These are phyloP conservation scores for Torulaspora gathmanii DNA, from an alignment of 805 yeast genomes.

Conservation along the genomic window DNA sequence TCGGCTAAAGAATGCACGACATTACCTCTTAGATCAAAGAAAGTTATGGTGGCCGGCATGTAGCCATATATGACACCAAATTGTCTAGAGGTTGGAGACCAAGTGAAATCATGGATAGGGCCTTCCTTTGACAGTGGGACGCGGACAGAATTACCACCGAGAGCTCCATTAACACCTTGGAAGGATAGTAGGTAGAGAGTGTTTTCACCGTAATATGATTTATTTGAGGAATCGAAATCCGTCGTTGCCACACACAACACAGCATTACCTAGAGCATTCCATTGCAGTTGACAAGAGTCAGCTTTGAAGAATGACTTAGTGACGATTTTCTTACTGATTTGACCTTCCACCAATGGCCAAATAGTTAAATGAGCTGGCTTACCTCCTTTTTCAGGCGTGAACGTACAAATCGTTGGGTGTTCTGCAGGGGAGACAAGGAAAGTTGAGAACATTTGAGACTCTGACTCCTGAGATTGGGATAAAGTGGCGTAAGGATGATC, in stretches of 20 bases:
- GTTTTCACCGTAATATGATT: constrained; percentile 95
- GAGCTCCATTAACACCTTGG: constrained; percentile 57
- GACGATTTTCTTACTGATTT: constrained; percentile 61
- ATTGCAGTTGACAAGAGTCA: constrained; percentile 82
- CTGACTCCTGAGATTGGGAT: constrained; percentile 33
- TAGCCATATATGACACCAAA: constrained; percentile 96
- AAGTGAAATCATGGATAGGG: constrained; percentile 93
- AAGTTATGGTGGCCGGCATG: constrained; percentile 95
- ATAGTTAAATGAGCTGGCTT: constrained; percentile 86
- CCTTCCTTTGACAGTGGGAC: constrained; percentile 87
- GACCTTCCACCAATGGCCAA: constrained; percentile 44
- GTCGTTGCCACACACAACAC: constrained; percentile 89
- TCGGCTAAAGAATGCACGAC: constrained; percentile 76
- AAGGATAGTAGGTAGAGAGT: constrained; percentile 68
- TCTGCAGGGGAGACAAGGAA: constrained; percentile 81
- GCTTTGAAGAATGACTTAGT: constrained; percentile 92
- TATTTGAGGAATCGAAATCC: constrained; percentile 89
- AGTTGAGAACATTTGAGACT: constrained; percentile 39
- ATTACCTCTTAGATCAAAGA: constrained; percentile 92
- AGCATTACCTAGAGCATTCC: constrained; percentile 95
- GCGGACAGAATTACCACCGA: constrained; percentile 86
- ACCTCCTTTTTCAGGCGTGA: constrained; percentile 80
- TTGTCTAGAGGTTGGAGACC: constrained; percentile 96
- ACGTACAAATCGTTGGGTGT: constrained; percentile 85
- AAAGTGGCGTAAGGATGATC: constrained; percentile 56